A percentile compares a stretch with the other conserved stretches of the same genome.
phyloP scores from a whole-genome alignment of 306 rosid species.

The Acacia confusa region DNA sequence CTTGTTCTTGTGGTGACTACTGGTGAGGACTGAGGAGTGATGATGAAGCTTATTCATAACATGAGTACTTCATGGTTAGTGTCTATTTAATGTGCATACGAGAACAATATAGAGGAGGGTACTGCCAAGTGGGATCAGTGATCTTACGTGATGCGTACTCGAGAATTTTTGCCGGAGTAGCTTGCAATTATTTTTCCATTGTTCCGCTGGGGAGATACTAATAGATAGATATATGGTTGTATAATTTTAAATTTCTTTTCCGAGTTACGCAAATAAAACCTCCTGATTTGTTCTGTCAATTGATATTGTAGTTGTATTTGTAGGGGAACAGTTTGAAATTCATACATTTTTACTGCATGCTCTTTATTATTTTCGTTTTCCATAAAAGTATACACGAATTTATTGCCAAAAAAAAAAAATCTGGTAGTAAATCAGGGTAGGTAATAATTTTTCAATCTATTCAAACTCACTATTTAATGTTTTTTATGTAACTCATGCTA shows the following conservation, averaged over 20 bases:
- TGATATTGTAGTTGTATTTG: neutral
- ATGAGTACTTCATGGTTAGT: neutral
- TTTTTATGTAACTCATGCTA: neutral
- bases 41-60: conserved; percentile 16
- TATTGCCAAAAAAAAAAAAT: too few relatives aligned
- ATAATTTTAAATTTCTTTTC: neutral
- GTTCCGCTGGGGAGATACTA: neutral
- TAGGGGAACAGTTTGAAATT: neutral
- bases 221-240: neutral
- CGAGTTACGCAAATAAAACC: neutral
- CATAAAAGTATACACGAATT: neutral
- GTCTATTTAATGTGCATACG: neutral
- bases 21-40: conserved; percentile 52
- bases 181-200: neutral
- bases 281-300: neutral
- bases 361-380: neutral
- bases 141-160: neutral
- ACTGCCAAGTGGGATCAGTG: neutral
- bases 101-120: neutral
- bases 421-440: too few relatives aligned
- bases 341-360: neutral
- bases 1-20: conserved; percentile 89
- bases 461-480: neutral
- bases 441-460: neutral
- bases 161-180: neutral